Base-by-base conservation (phyloP, 2,329 filamentous ascomycete genomes). In the Claviceps digitariae region DNA sequence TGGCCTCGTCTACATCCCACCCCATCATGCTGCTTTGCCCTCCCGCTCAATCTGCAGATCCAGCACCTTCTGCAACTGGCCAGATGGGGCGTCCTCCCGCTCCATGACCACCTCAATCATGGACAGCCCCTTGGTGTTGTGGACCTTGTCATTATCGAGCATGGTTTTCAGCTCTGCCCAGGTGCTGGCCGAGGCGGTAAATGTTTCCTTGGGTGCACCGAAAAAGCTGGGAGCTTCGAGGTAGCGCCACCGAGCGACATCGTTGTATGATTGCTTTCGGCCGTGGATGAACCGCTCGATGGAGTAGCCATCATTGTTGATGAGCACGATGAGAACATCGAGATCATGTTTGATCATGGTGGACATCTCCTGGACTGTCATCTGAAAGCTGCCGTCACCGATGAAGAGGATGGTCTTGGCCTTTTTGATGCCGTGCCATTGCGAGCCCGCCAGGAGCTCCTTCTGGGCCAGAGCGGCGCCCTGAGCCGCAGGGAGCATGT, bases 291-390 rank as follows among this genome's bases (percentile, higher is more conserved):
- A 70, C 8, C 79, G 67, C 66, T 82, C 78, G 49, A 81, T 78
- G 0, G 78, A 79, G 57, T 82, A 82, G 0, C 78, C 78, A 29
- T 76, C 70, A 53, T 82, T 82, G 59, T 81, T 81, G 58, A 82
- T 73, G 9, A 82, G 60, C 55, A 82, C 72, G 21, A 75, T 66
- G n/a, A 61, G 67, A 3, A 76, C 70, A 40, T 76, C 68, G 23
- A 79, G 67, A 3, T 72, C 69, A 52, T 76, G 69, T 17, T 69
- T 69, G 58, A 86, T 78, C 59, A 85, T 84, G 2, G 79, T 83
- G 12, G 77, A 76, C 3, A 87, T 67, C 57, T 84, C 82, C 61
- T 86, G 83, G 0, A 75, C 80, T 0, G 82, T 86, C 67, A 86
- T 77, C 57, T 84, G 77, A 55, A 86, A 74, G 56, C 79, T 82